Evolutionary conservation across 164 flowering plant genomes (phyloP), one percentile per base, ranked within the genome.

Genomic region (Annona squamosa): DNA sequence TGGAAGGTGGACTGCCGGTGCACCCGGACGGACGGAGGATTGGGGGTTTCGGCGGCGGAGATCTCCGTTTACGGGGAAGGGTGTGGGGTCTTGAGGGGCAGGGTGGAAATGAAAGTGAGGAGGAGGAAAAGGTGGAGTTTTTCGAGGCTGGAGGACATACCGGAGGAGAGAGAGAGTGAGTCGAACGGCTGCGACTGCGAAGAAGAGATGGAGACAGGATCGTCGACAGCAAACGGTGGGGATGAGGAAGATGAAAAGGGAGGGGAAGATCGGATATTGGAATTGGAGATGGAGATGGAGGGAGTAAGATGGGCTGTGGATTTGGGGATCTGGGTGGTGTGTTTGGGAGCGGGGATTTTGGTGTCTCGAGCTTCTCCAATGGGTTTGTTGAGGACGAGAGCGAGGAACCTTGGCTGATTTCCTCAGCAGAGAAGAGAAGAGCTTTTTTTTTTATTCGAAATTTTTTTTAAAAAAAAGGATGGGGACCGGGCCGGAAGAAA

Each of bases 231-330:
- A 26, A 75, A 76, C 47, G 78, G 78, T 70, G 83, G 48, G 47
- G 83, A 73, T 44, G 16, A 17, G 3, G 65, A 63, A 63, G 46
- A 26, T 17, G 37, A n/a, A 10, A 48, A 43, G 26, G 26, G 46
- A 62, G 65, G 46, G 4, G 61, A 44, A 17, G 64, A 45, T 47
- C 76, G 18, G 4, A 26, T 26, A 26, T 26, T 26, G n/a, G 44
- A 17, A 3, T 74, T 52, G 44, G 71, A 47, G 47, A 74, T 37
- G 68, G 85, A 75, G 62, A 74, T 79, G 81, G 89, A 87, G 26
- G 89, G 87, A 9, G 87, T 87, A 45, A 75, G 83, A 48, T 88
- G 93, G 97, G 92, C 90, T 17, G 84, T 91, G 4, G 97, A 93
- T 75, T 83, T 89, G 66, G 96, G 94, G 63, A 80, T 91, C 42